A percentile compares a stretch with the other conserved stretches of the same genome.
phyloP scores from a whole-genome alignment of 345 rosid genomes.

The Ailanthus altissimus region DNA sequence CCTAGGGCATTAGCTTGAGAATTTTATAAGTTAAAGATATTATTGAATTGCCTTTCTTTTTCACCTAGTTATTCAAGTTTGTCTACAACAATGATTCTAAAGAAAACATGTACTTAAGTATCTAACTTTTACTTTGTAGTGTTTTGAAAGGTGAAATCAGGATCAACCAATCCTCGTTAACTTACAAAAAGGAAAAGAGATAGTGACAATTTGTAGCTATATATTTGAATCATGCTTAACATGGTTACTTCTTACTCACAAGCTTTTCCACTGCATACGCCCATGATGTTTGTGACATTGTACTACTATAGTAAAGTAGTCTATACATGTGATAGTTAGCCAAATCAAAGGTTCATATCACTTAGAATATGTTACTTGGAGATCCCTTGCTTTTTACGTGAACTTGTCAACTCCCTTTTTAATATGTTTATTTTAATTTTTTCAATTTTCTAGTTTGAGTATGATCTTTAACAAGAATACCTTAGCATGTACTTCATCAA shows the following conservation, averaged over 20 bases:
- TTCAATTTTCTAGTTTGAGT: constrained; percentile 15
- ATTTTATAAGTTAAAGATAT: not conserved
- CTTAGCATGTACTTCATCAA: constrained; percentile 32
- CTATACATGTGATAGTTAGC: constrained; percentile 11
- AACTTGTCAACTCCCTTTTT: too few species aligned
- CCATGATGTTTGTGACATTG: constrained; percentile 9
- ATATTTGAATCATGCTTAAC: constrained; percentile 19
- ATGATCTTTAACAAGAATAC: constrained; percentile 27
- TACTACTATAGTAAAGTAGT: constrained; percentile 5
- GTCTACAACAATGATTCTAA: constrained; percentile 12
- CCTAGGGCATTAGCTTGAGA: not conserved
- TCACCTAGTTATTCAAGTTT: constrained; percentile 9
- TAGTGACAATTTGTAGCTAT: constrained; percentile 19
- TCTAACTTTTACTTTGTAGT: constrained; percentile 15
- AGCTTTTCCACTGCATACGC: constrained; percentile 3
- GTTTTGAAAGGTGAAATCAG: constrained; percentile 25
- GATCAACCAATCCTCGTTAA: constrained; percentile 30
- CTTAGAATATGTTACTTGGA: not conserved
- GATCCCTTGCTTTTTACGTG: constrained; percentile 1
- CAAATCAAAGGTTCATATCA: not conserved
- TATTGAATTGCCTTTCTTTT: constrained; percentile 5
- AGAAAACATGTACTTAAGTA: constrained; percentile 17
- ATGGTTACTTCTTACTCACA: constrained; percentile 15
- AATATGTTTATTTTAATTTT: too few species aligned
- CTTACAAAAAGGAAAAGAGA: constrained; percentile 24